Conservation (phyloP, 495 filamentous ascomycete genomes). For the Aspergillus leporis region DNA sequence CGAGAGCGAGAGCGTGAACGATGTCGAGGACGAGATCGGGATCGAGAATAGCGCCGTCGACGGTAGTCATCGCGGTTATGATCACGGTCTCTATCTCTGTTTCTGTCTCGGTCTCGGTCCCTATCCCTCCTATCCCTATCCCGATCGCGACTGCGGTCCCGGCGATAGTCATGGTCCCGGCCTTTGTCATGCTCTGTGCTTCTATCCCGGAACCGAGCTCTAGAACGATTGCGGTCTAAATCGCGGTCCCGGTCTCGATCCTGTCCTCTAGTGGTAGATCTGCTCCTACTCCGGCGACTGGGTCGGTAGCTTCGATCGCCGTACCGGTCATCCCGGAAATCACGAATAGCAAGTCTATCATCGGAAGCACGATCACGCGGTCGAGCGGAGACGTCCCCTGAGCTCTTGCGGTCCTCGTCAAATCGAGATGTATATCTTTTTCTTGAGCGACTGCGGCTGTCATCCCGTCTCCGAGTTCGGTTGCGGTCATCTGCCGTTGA, state of each 20-base stretch:
- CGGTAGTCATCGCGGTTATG: conserved; percentile 14
- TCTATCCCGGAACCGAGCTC: conserved; percentile 31
- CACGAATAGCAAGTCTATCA: conserved; percentile 34
- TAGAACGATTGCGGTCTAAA: conserved; percentile 18
- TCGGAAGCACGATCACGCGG: conserved; percentile 39
- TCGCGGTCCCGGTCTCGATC: conserved; percentile 30
- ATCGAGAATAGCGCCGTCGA: conserved; percentile 22
- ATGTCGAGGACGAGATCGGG: conserved; percentile 23
- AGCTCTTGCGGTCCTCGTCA: conserved; percentile 36
- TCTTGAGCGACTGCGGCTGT: conserved; percentile 36
- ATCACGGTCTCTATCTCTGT: conserved; percentile 16
- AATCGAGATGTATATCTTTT: conserved; percentile 33
- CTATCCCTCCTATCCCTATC: conserved; percentile 27
- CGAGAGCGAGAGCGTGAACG: conserved; percentile 17
- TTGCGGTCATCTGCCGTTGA: conserved; percentile 34
- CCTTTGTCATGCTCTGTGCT: conserved; percentile 39
- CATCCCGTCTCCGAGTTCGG: conserved; percentile 32
- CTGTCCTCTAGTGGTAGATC: conserved; percentile 30
- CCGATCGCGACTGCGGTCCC: conserved; percentile 26
- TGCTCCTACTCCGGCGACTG: conserved; percentile 39
- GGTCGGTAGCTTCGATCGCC: conserved; percentile 41
- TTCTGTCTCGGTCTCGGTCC: conserved; percentile 27
- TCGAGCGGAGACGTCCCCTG: conserved; percentile 37
- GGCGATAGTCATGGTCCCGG: conserved; percentile 28
- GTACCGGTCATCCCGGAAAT: conserved; percentile 35